Percentiles rank a stretch among this genome's conserved stretches.
phyloP scores from a whole-genome alignment of 1,284 basidiomycete genomes.

The Ganoderma sinense region DNA sequence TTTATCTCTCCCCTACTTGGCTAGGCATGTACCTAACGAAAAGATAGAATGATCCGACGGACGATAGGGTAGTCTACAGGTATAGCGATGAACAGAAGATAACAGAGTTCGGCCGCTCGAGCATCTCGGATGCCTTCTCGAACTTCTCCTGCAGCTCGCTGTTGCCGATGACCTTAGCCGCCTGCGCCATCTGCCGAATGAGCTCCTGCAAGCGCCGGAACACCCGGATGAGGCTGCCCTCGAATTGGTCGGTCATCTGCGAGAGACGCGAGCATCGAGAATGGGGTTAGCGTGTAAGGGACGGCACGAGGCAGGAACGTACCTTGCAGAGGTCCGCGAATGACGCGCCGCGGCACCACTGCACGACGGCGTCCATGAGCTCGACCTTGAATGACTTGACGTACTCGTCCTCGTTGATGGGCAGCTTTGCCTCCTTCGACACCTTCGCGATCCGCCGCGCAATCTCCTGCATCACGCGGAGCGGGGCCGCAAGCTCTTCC shows the following conservation, averaged over 20 bases:
- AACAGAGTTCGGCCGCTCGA: constrained; percentile 91
- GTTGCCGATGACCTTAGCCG: constrained; percentile 97
- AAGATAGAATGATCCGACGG: not conserved
- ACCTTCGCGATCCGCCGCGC: constrained; percentile 96
- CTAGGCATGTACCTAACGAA: not conserved
- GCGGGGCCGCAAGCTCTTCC: constrained; percentile 91
- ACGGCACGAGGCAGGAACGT: constrained; percentile 28
- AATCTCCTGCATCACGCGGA: constrained; percentile 95
- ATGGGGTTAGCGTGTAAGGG: not conserved
- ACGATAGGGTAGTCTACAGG: constrained; percentile 46
- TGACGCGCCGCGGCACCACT: constrained; percentile 98
- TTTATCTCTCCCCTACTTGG: not conserved
- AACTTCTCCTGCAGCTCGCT: constrained; percentile 93
- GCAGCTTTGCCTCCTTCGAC: constrained; percentile 91
- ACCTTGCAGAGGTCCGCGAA: constrained; percentile 98
- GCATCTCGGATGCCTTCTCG: constrained; percentile 86
- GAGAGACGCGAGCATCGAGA: not conserved
- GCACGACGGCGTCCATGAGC: constrained; percentile 96
- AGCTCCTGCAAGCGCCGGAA: constrained; percentile 95
- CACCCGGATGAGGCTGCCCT: constrained; percentile 93
- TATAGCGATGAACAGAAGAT: constrained; percentile 94
- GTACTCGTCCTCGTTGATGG: constrained; percentile 94
- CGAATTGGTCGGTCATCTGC: constrained; percentile 95
- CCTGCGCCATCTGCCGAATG: constrained; percentile 93
- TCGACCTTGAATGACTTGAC: constrained; percentile 97